phyloP scores from a whole-genome alignment of 345 rosid genomes.

The Leavenworthia alabamica region DNA sequence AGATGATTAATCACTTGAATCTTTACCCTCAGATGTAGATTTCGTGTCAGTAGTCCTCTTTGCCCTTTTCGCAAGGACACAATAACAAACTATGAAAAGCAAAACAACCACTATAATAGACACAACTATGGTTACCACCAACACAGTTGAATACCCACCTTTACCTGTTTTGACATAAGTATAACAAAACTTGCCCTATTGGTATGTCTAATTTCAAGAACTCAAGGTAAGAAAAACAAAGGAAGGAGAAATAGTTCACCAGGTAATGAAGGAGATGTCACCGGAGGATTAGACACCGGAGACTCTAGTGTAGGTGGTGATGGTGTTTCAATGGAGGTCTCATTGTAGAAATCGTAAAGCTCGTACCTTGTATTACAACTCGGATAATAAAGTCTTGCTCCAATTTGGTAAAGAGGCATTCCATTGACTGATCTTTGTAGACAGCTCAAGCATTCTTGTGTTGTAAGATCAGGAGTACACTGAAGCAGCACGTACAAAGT shows the following conservation, averaged over 20 bases:
- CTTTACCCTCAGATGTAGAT: slow-evolving; percentile 30
- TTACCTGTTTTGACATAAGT: slow-evolving; percentile 36
- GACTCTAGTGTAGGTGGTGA: too few relatives aligned
- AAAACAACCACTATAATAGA: slow-evolving; percentile 15
- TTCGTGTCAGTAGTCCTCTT: neutral
- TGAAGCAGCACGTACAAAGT: slow-evolving; percentile 30
- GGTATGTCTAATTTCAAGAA: too few relatives aligned
- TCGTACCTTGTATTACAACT: slow-evolving; percentile 42
- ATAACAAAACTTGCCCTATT: too few relatives aligned
- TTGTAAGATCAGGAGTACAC: slow-evolving; percentile 42
- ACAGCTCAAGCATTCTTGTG: slow-evolving; percentile 17
- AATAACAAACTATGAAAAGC: slow-evolving; percentile 29
- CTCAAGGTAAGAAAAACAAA: neutral
- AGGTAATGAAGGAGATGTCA: neutral
- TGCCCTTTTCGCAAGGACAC: slow-evolving; percentile 28
- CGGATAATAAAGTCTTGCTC: slow-evolving; percentile 27
- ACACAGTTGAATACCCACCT: neutral
- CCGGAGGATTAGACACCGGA: too few relatives aligned
- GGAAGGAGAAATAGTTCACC: too few relatives aligned
- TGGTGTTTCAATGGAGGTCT: neutral
- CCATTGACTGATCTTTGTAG: slow-evolving; percentile 12
- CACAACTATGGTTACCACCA: slow-evolving; percentile 30
- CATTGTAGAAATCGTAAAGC: slow-evolving; percentile 28
- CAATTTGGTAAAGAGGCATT: slow-evolving; percentile 4
- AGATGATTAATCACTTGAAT: too few relatives aligned